Conservation (phyloP, 805 yeast genomes). For the Teunomyces aglyptinius region DNA sequence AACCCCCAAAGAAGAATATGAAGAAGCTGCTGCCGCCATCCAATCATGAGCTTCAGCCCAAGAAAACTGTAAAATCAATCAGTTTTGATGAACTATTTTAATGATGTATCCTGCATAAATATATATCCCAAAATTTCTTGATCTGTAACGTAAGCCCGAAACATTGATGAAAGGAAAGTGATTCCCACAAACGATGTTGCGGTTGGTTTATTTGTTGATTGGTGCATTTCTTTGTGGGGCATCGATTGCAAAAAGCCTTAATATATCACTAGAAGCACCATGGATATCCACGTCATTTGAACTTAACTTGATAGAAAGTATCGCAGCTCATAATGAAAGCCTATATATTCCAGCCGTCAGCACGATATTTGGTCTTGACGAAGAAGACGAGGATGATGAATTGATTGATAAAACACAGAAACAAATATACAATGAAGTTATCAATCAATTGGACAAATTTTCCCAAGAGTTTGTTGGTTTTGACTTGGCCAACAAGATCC, state of each 20-base stretch:
- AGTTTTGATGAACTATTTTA: conserved; percentile 17
- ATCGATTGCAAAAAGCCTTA: conserved; percentile 5
- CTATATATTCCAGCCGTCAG: conserved; percentile 28
- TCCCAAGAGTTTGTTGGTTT: conserved; percentile 35
- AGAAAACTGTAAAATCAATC: conserved; percentile 17
- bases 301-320: conserved; percentile 44
- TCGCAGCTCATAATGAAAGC: conserved; percentile 32
- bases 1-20: background rate
- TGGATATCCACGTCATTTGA: conserved; percentile 44
- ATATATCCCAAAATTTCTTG: background rate
- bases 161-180: background rate
- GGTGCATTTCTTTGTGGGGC: background rate
- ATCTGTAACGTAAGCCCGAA: background rate
- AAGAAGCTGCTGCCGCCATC: background rate
- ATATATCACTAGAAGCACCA: conserved; percentile 30
- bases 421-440: conserved; percentile 2
- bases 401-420: conserved; percentile 5
- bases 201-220: background rate
- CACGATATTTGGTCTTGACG: conserved; percentile 12
- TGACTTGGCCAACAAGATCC: conserved; percentile 44
- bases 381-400: conserved; percentile 10
- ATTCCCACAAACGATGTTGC: background rate
- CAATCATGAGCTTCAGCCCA: conserved; percentile 5
- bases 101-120: conserved; percentile 1
- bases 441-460: conserved; percentile 6